Percentiles rank a stretch among this genome's conserved stretches.
Conservation (phyloP, 345 rosid species). For the Zanthoxylum bungeanum region DNA sequence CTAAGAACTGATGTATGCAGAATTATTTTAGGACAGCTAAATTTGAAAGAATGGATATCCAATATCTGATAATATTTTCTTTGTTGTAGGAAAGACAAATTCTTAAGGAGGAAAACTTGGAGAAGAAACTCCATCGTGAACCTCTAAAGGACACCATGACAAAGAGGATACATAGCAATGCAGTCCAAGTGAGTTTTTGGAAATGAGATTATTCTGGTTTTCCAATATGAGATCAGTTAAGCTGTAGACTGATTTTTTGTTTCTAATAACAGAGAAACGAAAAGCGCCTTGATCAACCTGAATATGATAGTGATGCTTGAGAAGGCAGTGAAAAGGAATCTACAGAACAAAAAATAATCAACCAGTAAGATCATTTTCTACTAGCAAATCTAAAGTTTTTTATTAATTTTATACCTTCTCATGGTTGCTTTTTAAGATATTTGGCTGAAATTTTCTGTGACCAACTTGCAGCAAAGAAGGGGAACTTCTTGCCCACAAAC, state of each 20-base stretch:
- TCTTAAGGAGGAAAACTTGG: conserved; percentile 74
- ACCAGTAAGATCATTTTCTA: conserved; percentile 24
- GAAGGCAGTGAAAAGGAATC: conserved; percentile 17
- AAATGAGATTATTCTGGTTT: background rate
- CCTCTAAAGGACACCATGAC: conserved; percentile 39
- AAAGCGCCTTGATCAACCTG: conserved; percentile 20
- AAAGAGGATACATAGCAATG: conserved; percentile 27
- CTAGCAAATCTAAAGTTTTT: no score
- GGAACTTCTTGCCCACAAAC: conserved; percentile 18
- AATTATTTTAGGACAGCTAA: background rate
- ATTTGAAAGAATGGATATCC: background rate
- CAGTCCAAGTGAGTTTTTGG: conserved; percentile 40
- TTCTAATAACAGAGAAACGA: conserved; percentile 27
- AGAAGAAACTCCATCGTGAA: conserved; percentile 48
- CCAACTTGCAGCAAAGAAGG: conserved; percentile 20
- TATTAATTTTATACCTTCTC: background rate
- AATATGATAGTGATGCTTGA: background rate
- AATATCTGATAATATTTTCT: conserved; percentile 14
- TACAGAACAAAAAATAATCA: conserved; percentile 11
- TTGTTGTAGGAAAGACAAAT: conserved; percentile 61
- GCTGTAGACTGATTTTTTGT: conserved; percentile 9
- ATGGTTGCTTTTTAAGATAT: background rate
- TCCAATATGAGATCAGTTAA: background rate
- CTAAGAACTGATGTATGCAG: conserved; percentile 85
- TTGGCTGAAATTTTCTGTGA: conserved; percentile 6